Evolutionary conservation across 2,329 filamentous ascomycete genomes (phyloP), one percentile per base, ranked within the genome.

Genomic region (Periconia sp.): DNA sequence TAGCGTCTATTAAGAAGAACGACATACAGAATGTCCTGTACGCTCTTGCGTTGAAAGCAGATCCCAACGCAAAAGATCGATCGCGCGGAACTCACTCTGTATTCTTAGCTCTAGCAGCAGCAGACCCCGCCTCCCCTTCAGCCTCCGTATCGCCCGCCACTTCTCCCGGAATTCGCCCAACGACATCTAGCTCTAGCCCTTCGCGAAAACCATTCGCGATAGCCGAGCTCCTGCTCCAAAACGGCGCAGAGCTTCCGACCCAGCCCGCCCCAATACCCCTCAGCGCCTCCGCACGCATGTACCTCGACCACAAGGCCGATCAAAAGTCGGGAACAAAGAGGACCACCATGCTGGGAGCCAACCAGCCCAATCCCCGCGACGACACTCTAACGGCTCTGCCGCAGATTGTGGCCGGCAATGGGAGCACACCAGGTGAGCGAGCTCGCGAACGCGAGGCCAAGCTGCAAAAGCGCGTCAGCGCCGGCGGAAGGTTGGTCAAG

Each of bases 1-100:
- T 99, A 40, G 92, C 92, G 6, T 92, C 90, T 10, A 92, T 97
- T 72, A 99, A 97, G 81, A 91, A 88, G 75, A 97, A 97, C 72
- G 92, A 99, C 69, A 91, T 99, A 51, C 90, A 94, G 68, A 90
- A 92, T 59, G 92, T 97, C 20, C 84, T 99, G 23, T 95, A 97
- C 66, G 93, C 90, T 3, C 81, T 99, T 45, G 91, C 94, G 1
- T 81, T 97, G 31, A 84, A 84, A 56, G 94, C 91, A 14, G 96
- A 92, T 66, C 90, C 92, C 14, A 99, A 99, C 66, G 60, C 69
- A 7, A 67, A 70, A 44, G 94, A 99, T 72, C 90, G 87, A 59
- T 94, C 92, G 40, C 85, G 94, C 50, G 90, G 89, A 41, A 97
- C 93, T 0, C 93, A 95, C 70, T 87, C 90, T 1, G 84, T 97